Evolutionary conservation across 495 filamentous ascomycete genomes (phyloP), one percentile per base, ranked within the genome.

Genomic region (Aspergillus cristatus): DNA sequence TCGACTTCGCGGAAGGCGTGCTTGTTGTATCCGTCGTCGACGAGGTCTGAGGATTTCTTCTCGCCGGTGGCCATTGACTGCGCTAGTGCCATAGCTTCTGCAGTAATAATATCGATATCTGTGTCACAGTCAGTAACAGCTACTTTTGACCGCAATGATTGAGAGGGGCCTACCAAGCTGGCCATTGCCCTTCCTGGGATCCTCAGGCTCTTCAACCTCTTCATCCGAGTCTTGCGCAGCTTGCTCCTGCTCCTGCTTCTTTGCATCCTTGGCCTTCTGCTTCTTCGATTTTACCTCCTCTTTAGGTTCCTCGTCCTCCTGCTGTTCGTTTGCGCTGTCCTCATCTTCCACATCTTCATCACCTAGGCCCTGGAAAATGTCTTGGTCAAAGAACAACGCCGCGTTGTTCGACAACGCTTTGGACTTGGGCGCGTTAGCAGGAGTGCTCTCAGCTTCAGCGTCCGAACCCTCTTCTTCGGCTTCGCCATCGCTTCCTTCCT

Each of bases 91-190:
- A 99, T 99, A 41, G 91, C 91, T 67, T 99, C 93, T 14, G 89
- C 91, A 7, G 91, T 99, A 48, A 97, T 91, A 50, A 99, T 96
- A 57, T 96, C 85, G 66, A 99, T 96, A 46, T 94, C 87, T 78
- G 43, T 14, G 60, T 44, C 38, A 39, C 28, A 35, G 42, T 68
- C 52, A 71, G 60, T 43, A 50, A 34, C 7, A 30, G 1, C 13
- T 14, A 18, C n/a, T 10, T 15, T 6, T 32, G 20, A 8, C 8
- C 20, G 8, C 4, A 24, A 24, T 35, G 14, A 17, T 34, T 18
- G 13, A n/a, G n/a, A n/a, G n/a, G 20, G 28, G 60, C 68, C 62
- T 75, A 86, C 82, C 76, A 31, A 79, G 68, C 47, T 71, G 76
- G 32, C 82, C 79, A 54, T 86, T 76, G 42, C 77, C 72, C 47